Conservation (phyloP, 352 stramenopile genomes). For the Pythium aphanidermatum region DNA sequence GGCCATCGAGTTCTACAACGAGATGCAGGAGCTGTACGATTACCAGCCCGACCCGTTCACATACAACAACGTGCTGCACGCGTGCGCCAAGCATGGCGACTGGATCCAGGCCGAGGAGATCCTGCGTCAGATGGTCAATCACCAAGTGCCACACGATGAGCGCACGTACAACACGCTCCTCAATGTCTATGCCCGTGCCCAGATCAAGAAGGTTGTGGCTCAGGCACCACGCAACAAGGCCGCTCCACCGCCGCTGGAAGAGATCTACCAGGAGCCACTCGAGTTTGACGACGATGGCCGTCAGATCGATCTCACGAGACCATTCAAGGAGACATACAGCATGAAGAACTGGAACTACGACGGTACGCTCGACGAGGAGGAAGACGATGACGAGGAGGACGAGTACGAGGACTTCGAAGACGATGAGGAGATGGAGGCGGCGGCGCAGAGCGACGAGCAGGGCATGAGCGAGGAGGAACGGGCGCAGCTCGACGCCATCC, state of each 20-base stretch:
- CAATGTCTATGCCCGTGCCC: slow-evolving; percentile 73
- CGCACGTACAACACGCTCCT: slow-evolving; percentile 70
- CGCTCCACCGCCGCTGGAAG: slow-evolving; percentile 24
- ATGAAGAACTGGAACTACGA: slow-evolving; percentile 68
- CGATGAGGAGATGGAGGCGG: slow-evolving; percentile 25
- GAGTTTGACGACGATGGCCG: slow-evolving; percentile 74
- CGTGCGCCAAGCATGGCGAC: slow-evolving; percentile 73
- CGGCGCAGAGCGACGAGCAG: slow-evolving; percentile 13
- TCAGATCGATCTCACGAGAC: slow-evolving; percentile 63
- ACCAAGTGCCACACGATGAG: slow-evolving; percentile 59
- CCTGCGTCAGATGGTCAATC: slow-evolving; percentile 58
- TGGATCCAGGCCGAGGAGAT: slow-evolving; percentile 71
- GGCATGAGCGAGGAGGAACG: slow-evolving; percentile 32
- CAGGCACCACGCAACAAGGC: slow-evolving; percentile 61
- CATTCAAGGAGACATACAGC: slow-evolving; percentile 51
- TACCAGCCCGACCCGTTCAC: slow-evolving; percentile 69
- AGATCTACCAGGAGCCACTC: slow-evolving; percentile 59
- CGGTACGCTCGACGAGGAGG: slow-evolving; percentile 47
- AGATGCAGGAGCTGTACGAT: slow-evolving; percentile 86
- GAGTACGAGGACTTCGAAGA: slow-evolving; percentile 37
- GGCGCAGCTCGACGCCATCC: slow-evolving; percentile 29
- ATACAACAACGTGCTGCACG: slow-evolving; percentile 75
- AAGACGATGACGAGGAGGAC: slow-evolving; percentile 35
- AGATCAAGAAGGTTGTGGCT: slow-evolving; percentile 58
- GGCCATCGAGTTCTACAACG: slow-evolving; percentile 77